Evolutionary conservation across 257 asterid genomes (phyloP).

Genomic region (Solanum pinnatisectum): DNA sequence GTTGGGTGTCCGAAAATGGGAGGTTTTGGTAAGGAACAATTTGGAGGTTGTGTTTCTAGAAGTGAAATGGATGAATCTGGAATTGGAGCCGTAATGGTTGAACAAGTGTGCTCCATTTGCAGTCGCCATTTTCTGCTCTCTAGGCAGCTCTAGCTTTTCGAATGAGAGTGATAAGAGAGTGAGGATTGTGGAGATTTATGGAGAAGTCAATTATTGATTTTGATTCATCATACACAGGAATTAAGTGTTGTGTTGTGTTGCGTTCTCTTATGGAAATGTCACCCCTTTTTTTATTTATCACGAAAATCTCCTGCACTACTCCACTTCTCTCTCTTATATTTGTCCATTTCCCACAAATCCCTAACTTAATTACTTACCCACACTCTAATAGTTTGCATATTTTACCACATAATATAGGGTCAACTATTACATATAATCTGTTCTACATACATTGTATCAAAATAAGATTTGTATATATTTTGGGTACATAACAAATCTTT

Average conservation of each 20-base stretch:
- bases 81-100: constrained; percentile 19
- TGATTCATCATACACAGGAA: neutral
- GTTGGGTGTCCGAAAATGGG: constrained; percentile 12
- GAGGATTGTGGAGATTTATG: too few species aligned
- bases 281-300: neutral
- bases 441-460: too few species aligned
- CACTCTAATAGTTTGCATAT: too few species aligned
- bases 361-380: too few species aligned
- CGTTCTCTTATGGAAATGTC: neutral
- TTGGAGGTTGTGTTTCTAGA: constrained; percentile 25
- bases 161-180: neutral
- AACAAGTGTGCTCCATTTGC: constrained; percentile 17
- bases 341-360: too few species aligned
- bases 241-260: neutral
- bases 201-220: neutral
- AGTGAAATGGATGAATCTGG: constrained; percentile 32
- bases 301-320: neutral
- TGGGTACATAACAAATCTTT: too few species aligned
- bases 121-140: constrained; percentile 42
- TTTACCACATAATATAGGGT: too few species aligned
- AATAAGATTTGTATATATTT: too few species aligned
- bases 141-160: neutral
- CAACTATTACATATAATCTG: too few species aligned
- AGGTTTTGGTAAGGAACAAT: constrained; percentile 17
- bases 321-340: neutral